These are phyloP conservation scores for Cucumis sativus DNA, from an alignment of 306 rosid species.

Conservation along the genomic window DNA sequence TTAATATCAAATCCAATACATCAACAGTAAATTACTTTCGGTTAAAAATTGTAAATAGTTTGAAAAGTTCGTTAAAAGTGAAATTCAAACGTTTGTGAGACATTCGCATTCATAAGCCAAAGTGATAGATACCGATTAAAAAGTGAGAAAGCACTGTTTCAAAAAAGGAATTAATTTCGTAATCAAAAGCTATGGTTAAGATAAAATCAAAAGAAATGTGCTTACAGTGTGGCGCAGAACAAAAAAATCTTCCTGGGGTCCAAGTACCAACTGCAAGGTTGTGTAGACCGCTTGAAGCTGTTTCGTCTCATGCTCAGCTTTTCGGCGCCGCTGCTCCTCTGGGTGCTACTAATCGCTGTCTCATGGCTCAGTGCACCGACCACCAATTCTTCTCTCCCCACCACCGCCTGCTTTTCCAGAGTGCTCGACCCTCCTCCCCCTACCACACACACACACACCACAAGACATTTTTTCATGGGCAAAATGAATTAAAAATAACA, in stretches of 20 bases:
- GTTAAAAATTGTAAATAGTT: no score
- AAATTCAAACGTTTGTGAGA: no score
- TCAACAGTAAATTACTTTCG: no score
- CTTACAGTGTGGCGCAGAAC: conserved; percentile 83
- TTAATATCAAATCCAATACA: no score
- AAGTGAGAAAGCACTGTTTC: no score
- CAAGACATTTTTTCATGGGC: neutral
- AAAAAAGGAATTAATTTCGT: no score
- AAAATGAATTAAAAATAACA: neutral
- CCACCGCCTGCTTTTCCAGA: conserved; percentile 2
- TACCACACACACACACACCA: neutral
- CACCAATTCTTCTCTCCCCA: neutral
- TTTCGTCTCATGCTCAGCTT: conserved; percentile 24
- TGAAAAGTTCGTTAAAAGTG: no score
- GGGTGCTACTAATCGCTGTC: neutral
- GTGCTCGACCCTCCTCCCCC: neutral
- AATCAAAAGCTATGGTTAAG: no score
- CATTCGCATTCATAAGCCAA: no score
- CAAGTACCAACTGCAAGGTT: conserved; percentile 26
- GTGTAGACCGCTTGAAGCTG: conserved; percentile 51
- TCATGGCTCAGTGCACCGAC: neutral
- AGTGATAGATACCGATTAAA: no score
- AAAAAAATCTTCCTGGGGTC: conserved; percentile 73
- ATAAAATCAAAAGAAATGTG: neutral
- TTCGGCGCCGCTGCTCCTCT: conserved; percentile 13